Conservation (phyloP, 768 basidiomycete species). For the Mycena alexandri region DNA sequence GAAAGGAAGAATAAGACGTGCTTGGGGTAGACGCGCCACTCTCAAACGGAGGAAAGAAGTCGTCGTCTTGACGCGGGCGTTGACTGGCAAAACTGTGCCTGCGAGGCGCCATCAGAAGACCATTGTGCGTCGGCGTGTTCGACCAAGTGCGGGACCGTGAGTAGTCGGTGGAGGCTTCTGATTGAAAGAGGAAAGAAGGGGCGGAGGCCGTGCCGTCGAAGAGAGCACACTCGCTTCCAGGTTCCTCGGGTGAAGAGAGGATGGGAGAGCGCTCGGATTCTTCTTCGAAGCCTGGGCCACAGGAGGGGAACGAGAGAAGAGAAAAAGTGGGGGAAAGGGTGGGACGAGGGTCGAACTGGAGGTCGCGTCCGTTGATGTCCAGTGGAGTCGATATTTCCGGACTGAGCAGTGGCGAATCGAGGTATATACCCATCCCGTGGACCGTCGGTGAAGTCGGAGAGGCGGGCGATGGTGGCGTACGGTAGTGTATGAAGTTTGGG, state of each 20-base stretch:
- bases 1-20: constrained; percentile 9
- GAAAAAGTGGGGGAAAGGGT: neutral
- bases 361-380: neutral
- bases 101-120: constrained; percentile 2
- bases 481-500: neutral
- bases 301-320: neutral
- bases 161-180: neutral
- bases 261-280: neutral
- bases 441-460: neutral
- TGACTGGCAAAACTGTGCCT: constrained; percentile 12
- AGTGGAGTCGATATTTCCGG: neutral
- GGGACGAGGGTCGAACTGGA: neutral
- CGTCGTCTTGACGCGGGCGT: neutral
- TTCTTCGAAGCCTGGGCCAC: neutral
- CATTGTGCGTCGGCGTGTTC: neutral
- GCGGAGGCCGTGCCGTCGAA: neutral
- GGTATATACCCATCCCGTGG: neutral
- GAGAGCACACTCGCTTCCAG: neutral
- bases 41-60: neutral
- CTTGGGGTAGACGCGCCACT: constrained; percentile 10
- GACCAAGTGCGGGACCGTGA: neutral
- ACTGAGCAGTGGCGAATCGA: neutral
- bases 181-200: neutral
- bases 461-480: neutral
- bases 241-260: neutral